Evolutionary conservation across 257 asterid genomes (phyloP), one percentile per base, ranked within the genome.

Genomic region (Ehretia macrophylla): DNA sequence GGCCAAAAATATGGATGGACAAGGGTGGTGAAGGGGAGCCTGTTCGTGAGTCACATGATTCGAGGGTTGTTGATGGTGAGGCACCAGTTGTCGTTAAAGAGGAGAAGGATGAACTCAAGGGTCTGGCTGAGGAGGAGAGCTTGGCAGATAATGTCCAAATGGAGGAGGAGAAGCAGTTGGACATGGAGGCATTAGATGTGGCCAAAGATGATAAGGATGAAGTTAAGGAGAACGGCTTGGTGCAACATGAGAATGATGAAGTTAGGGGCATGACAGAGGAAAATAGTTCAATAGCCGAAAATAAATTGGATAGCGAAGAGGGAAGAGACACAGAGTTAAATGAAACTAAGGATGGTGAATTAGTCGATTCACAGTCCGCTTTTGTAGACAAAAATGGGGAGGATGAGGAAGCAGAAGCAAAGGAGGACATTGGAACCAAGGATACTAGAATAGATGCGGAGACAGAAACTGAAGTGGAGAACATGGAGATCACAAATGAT

Each of bases 81-180:
- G 14, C 42, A 38, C 27, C 21, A 40, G 14, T 44, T 37, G 16
- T n/a, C 32, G 63, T 51, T 48, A 60, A 50, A 55, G 45, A 46
- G 51, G 81, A 71, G 68, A 62, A 35, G 68, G 65, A 59, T 8
- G 69, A 75, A 65, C 68, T 53, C 57, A 65, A 67, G 54, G 66
- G 53, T 17, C 38, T 37, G 62, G 58, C 48, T 62, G 46, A 59
- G 21, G 77, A 70, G 66, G 76, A 58, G 69, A 48, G 13, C 60
- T 32, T 48, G 56, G 32, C 62, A 19, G 23, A 49, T 35, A 75
- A 55, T 55, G 17, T 58, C 10, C 51, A 74, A 69, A 62, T 49
- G 70, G 67, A 17, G 67, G 51, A 65, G 35, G 75, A 50, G 51
- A 73, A 66, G 62, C 52, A 63, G 35, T 27, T 50, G 44, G 63